A percentile compares a stretch with the other conserved stretches of the same genome.
These are phyloP conservation scores for Picochlorum sp. DNA, from an alignment of 139 green algal genomes.

Conservation along the genomic window DNA sequence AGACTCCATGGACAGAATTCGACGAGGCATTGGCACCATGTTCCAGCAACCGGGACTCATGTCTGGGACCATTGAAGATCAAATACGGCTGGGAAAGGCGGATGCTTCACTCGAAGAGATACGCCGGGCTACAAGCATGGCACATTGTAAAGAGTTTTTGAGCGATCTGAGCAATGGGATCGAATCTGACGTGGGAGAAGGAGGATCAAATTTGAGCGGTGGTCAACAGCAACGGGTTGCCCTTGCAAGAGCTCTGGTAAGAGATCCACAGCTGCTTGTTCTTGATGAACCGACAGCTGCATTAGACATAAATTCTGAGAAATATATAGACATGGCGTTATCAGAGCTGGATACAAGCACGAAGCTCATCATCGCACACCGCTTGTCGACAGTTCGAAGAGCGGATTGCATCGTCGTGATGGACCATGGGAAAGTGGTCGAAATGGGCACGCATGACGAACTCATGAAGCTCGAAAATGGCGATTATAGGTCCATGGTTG, in stretches of 20 bases:
- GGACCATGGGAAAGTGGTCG: constrained; percentile 34
- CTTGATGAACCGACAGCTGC: constrained; percentile 62
- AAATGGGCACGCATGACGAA: constrained; percentile 44
- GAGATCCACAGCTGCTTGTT: constrained; percentile 55
- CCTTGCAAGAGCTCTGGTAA: constrained; percentile 73
- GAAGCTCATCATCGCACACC: constrained; percentile 83
- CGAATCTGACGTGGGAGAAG: constrained; percentile 46
- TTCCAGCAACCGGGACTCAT: constrained; percentile 79
- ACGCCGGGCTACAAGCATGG: constrained; percentile 17
- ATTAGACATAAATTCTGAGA: constrained; percentile 64
- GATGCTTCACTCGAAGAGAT: constrained; percentile 24
- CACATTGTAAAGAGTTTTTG: constrained; percentile 73
- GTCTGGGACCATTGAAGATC: constrained; percentile 68
- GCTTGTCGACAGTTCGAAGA: constrained; percentile 74
- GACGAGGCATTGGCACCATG: constrained; percentile 57
- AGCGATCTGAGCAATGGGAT: constrained; percentile 49
- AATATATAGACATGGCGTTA: constrained; percentile 38
- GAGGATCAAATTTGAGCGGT: constrained; percentile 42
- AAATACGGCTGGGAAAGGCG: constrained; percentile 61
- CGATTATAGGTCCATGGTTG: constrained; percentile 36
- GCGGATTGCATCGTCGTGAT: constrained; percentile 74
- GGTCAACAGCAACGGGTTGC: constrained; percentile 67
- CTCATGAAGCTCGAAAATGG: constrained; percentile 37
- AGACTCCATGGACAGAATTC: constrained; percentile 56
- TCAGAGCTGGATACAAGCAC: constrained; percentile 47